These are phyloP conservation scores for Solanum aculeatissimum DNA, from an alignment of 305 asterid species.

Conservation along the genomic window DNA sequence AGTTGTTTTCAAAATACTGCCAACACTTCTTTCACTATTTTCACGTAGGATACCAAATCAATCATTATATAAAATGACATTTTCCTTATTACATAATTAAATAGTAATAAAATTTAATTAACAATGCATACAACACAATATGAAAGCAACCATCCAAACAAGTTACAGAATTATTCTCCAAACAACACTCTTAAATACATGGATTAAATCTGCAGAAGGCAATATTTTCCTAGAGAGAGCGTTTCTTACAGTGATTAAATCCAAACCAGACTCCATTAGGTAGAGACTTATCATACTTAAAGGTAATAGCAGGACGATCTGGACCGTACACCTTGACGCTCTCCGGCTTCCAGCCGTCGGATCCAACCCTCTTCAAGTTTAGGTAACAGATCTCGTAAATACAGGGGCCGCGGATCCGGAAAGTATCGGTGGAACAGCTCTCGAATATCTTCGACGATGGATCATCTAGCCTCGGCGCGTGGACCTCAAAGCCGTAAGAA, in stretches of 20 bases:
- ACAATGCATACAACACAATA: background rate
- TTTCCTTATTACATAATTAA: too few species aligned
- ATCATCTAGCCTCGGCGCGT: conserved; percentile 23
- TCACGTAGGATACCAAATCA: background rate
- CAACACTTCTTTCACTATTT: background rate
- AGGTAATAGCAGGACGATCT: conserved; percentile 5
- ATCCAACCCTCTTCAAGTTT: conserved; percentile 25
- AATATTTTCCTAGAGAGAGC: background rate
- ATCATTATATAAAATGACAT: background rate
- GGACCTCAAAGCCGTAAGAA: conserved; percentile 27
- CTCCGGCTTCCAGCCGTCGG: conserved; percentile 46
- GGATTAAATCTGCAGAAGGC: background rate
- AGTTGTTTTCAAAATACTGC: background rate
- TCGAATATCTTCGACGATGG: conserved; percentile 20
- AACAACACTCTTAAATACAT: background rate
- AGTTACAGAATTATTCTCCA: background rate
- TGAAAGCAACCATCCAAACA: background rate
- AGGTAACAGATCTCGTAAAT: conserved; percentile 19
- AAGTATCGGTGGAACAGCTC: conserved; percentile 29
- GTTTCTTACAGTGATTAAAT: background rate
- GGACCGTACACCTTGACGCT: conserved; percentile 15
- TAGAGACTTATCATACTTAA: conserved; percentile 13
- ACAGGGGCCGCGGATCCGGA: conserved; percentile 21
- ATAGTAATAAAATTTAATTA: too few species aligned
- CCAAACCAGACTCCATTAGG: conserved; percentile 32